Percentiles rank a stretch among this genome's conserved stretches.
Conservation (phyloP, 768 basidiomycete genomes). For the Boletus subparvulus region DNA sequence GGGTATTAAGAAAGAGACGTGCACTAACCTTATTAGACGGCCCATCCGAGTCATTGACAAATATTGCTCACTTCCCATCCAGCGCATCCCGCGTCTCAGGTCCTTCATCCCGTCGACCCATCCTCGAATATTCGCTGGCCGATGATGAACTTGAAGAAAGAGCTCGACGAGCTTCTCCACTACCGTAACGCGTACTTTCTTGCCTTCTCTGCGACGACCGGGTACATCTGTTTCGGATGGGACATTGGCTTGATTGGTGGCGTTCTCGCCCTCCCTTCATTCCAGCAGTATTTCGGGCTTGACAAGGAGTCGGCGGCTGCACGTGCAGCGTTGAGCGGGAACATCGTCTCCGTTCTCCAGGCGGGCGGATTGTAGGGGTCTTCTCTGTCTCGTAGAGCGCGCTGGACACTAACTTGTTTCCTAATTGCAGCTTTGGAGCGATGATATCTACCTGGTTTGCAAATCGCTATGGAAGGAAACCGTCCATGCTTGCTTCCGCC, state of each 20-base stretch:
- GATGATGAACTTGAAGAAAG: constrained; percentile 24
- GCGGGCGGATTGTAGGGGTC: constrained; percentile 36
- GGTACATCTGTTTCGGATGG: constrained; percentile 38
- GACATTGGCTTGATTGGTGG: constrained; percentile 40
- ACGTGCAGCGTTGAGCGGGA: constrained; percentile 32
- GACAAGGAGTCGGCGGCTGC: constrained; percentile 24
- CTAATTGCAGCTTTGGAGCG: constrained; percentile 20
- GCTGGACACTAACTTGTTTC: neutral
- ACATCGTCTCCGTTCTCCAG: constrained; percentile 40
- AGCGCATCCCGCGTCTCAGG: too few species aligned
- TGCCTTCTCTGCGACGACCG: constrained; percentile 34
- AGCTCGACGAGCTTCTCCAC: constrained; percentile 20
- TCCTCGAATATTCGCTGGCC: neutral
- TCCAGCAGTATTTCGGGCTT: constrained; percentile 36
- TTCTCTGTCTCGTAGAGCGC: neutral
- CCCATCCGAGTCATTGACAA: neutral
- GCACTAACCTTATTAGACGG: neutral
- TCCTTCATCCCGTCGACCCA: neutral
- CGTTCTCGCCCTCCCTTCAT: constrained; percentile 36
- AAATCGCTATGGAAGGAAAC: constrained; percentile 36
- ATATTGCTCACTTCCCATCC: too few species aligned
- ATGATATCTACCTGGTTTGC: constrained; percentile 29
- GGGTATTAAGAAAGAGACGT: too few species aligned
- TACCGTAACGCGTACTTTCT: constrained; percentile 37
- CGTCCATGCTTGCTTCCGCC: constrained; percentile 31